A percentile compares a stretch with the other conserved stretches of the same genome.
phyloP scores from a whole-genome alignment of 495 filamentous ascomycete genomes.

The Talaromyces wortmannii region DNA sequence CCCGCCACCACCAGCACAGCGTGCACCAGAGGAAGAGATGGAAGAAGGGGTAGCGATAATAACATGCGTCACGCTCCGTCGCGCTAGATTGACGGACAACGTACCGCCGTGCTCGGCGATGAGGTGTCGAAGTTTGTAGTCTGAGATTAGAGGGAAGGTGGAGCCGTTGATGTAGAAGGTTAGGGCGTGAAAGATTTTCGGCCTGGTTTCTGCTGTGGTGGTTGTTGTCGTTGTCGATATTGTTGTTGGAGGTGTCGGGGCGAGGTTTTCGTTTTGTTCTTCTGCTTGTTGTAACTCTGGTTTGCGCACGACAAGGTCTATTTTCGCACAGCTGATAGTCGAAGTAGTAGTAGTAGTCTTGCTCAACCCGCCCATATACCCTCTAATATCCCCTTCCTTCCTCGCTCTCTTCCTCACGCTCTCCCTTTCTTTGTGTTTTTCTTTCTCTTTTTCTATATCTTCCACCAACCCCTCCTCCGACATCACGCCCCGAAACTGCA shows the following conservation, averaged over 20 bases:
- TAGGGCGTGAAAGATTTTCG: conserved; percentile 55
- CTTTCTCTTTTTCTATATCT: not conserved
- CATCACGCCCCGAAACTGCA: conserved; percentile 47
- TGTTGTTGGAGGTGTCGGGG: too few species aligned
- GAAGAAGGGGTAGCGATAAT: conserved; percentile 61
- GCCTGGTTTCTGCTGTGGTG: conserved; percentile 2
- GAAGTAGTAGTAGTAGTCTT: not conserved
- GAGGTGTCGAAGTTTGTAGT: conserved; percentile 78
- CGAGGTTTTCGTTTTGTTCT: too few species aligned
- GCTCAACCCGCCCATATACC: conserved; percentile 39
- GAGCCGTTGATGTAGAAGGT: conserved; percentile 86
- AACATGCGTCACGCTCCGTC: conserved; percentile 77
- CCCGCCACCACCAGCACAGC: conserved; percentile 62
- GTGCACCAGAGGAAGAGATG: conserved; percentile 8
- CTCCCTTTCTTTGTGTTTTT: conserved; percentile 5
- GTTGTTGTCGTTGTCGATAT: not conserved
- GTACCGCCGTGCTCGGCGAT: conserved; percentile 66
- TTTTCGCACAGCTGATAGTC: not conserved
- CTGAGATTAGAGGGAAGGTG: conserved; percentile 71
- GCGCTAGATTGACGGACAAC: conserved; percentile 59
- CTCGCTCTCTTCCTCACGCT: conserved; percentile 1
- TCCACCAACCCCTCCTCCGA: not conserved
- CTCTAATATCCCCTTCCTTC: conserved; percentile 49
- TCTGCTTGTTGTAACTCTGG: too few species aligned
- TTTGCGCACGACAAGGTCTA: not conserved